phyloP scores from a whole-genome alignment of 768 basidiomycete species.

The Boletus vermiculosoides region DNA sequence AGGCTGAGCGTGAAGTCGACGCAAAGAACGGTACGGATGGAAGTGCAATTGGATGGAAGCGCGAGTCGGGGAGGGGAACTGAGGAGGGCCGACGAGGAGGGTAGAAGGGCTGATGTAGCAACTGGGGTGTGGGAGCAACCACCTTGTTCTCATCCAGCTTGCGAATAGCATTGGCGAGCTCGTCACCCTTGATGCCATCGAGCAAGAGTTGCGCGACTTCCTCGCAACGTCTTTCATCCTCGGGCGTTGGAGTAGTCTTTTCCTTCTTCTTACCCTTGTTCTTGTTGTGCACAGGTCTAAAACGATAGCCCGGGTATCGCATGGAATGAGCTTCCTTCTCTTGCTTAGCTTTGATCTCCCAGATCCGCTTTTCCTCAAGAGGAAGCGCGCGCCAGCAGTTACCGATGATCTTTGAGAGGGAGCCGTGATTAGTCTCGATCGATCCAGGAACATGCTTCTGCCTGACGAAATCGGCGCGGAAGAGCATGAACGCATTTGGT shows the following conservation, averaged over 20 bases:
- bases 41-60: constrained; percentile 41
- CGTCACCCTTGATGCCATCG: constrained; percentile 68
- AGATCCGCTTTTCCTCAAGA: constrained; percentile 65
- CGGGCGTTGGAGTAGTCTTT: constrained; percentile 14
- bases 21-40: constrained; percentile 45
- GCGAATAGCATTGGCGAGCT: constrained; percentile 61
- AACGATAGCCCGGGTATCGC: constrained; percentile 63
- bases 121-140: not conserved
- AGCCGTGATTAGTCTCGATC: constrained; percentile 50
- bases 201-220: constrained; percentile 63
- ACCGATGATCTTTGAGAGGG: constrained; percentile 50
- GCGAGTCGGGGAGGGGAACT: constrained; percentile 53
- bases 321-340: constrained; percentile 72
- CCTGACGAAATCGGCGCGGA: constrained; percentile 36
- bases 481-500: constrained; percentile 38
- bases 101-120: constrained; percentile 26
- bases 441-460: constrained; percentile 51
- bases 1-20: constrained; percentile 40
- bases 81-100: constrained; percentile 58
- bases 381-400: constrained; percentile 69
- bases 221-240: constrained; percentile 39
- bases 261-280: constrained; percentile 44
- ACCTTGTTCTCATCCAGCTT: constrained; percentile 40
- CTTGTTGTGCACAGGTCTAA: constrained; percentile 46
- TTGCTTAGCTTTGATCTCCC: constrained; percentile 71